Percentiles rank a stretch among this genome's conserved stretches.
These are phyloP conservation scores for Ophiostoma quercus DNA, from an alignment of 2,329 filamentous ascomycete genomes.

Conservation along the genomic window DNA sequence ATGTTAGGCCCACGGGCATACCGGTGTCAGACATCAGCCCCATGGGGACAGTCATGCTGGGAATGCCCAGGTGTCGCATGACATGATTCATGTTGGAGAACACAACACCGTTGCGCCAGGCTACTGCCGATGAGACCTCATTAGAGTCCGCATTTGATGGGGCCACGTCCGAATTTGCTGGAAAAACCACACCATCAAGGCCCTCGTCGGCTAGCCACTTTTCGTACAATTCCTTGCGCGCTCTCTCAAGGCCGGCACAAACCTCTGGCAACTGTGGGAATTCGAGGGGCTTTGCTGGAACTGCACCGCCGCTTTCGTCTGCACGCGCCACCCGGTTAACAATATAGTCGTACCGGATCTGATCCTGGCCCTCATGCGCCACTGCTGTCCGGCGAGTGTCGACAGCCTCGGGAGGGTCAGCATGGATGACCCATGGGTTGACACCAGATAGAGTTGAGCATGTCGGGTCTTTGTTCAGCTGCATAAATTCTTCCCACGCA, in stretches of 20 bases:
- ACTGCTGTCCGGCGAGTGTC: neutral
- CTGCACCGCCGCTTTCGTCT: neutral
- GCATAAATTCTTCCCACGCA: neutral
- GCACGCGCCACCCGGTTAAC: neutral
- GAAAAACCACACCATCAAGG: neutral
- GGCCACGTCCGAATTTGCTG: neutral
- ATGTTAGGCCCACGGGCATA: neutral
- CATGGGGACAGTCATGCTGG: slow-evolving; percentile 51
- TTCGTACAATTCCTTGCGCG: neutral
- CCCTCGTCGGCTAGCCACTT: neutral
- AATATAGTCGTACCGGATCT: slow-evolving; percentile 3
- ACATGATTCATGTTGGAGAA: slow-evolving; percentile 52
- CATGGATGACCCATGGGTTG: slow-evolving; percentile 7
- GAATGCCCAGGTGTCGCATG: slow-evolving; percentile 50
- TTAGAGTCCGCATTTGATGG: neutral
- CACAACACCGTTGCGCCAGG: slow-evolving; percentile 46
- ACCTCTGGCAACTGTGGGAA: neutral
- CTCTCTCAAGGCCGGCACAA: neutral
- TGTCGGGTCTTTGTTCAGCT: neutral
- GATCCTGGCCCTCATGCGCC: neutral
- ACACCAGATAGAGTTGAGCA: neutral
- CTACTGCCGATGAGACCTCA: slow-evolving; percentile 23
- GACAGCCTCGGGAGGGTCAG: neutral
- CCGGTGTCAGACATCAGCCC: slow-evolving; percentile 36
- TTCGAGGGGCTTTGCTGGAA: neutral